Evolutionary conservation across 768 basidiomycete species (phyloP).

Genomic region (Myochromella boudieri): DNA sequence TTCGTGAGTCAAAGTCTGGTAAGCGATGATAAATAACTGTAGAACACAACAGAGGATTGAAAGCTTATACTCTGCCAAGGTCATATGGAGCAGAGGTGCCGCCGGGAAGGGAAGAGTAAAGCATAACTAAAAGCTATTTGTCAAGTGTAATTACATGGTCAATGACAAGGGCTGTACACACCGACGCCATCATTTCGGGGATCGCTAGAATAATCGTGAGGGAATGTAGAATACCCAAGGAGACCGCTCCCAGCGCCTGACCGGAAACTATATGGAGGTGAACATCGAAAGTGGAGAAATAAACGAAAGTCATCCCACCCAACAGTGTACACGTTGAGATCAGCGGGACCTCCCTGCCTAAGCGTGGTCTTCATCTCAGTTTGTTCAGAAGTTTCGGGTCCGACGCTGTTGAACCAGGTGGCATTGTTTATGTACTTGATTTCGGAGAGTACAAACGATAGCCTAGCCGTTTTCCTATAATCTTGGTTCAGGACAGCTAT

Average conservation of each 20-base stretch:
- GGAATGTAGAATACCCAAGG: slow-evolving; percentile 54
- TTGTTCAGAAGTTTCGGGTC: slow-evolving; percentile 33
- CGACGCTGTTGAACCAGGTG: slow-evolving; percentile 48
- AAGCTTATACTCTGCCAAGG: slow-evolving; percentile 26
- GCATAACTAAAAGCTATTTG: slow-evolving; percentile 11
- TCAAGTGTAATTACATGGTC: background rate
- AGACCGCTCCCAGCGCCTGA: slow-evolving; percentile 33
- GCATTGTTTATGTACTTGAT: slow-evolving; percentile 43
- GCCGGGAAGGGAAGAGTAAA: slow-evolving; percentile 39
- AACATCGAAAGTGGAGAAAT: no score
- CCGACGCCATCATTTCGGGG: slow-evolving; percentile 47
- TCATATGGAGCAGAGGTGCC: slow-evolving; percentile 41
- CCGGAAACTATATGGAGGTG: slow-evolving; percentile 26
- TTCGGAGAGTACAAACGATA: slow-evolving; percentile 39
- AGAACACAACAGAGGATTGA: slow-evolving; percentile 11
- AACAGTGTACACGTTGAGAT: slow-evolving; percentile 52
- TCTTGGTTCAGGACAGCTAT: slow-evolving; percentile 42
- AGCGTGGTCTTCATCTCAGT: slow-evolving; percentile 50
- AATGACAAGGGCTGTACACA: slow-evolving; percentile 1
- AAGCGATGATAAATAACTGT: slow-evolving; percentile 1
- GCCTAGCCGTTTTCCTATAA: slow-evolving; percentile 33
- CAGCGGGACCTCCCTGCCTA: slow-evolving; percentile 37
- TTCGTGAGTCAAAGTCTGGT: slow-evolving; percentile 51
- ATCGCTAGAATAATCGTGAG: slow-evolving; percentile 33
- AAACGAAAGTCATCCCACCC: no score